Evolutionary conservation across 2,329 filamentous ascomycete species (phyloP).

Genomic region (Sporothrix brasiliensis): DNA sequence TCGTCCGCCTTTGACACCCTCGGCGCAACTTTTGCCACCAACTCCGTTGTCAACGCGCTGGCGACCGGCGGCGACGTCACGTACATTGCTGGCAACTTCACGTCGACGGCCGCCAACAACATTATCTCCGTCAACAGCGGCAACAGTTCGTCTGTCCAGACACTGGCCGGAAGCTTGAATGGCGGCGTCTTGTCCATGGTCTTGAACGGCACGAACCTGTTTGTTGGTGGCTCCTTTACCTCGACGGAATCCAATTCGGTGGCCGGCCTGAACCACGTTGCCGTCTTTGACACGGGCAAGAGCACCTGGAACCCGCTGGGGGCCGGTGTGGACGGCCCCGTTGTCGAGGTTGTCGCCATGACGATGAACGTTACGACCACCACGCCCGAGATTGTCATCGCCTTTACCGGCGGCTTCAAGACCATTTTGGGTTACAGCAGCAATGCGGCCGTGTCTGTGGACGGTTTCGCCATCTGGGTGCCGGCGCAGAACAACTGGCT

Average conservation of each 20-base stretch:
- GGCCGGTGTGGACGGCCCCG: conserved; percentile 79
- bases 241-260: conserved; percentile 66
- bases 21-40: conserved; percentile 67
- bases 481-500: conserved; percentile 85
- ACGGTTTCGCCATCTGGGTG: conserved; percentile 90
- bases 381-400: conserved; percentile 71
- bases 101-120: conserved; percentile 67
- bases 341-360: conserved; percentile 74
- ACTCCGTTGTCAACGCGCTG: conserved; percentile 73
- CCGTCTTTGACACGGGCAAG: conserved; percentile 69
- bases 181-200: conserved; percentile 74
- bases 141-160: conserved; percentile 59
- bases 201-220: conserved; percentile 67
- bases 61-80: conserved; percentile 64
- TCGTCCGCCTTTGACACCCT: conserved; percentile 76
- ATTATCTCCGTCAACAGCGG: conserved; percentile 72
- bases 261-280: conserved; percentile 72
- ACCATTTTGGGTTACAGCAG: conserved; percentile 69
- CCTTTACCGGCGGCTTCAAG: conserved; percentile 78
- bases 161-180: conserved; percentile 75
- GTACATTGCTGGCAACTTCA: conserved; percentile 85
- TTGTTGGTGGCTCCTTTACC: conserved; percentile 83
- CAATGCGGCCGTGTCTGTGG: conserved; percentile 62
- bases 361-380: conserved; percentile 74
- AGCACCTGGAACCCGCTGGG: conserved; percentile 79